These are phyloP conservation scores for Xylaria sp. DNA, from an alignment of 2,329 filamentous ascomycete genomes.

Conservation along the genomic window DNA sequence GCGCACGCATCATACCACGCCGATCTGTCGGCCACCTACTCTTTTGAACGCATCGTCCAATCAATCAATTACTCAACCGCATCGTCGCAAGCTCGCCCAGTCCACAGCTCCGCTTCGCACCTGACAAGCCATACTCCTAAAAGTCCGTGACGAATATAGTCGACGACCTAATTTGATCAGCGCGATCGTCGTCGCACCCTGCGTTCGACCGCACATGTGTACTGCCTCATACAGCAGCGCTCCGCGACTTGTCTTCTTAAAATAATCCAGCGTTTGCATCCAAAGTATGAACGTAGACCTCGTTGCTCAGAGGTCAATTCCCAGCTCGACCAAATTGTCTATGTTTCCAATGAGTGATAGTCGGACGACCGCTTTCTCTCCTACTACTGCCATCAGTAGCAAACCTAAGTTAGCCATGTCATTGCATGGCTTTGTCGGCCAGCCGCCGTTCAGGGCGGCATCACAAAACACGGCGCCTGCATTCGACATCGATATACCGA, in stretches of 20 bases:
- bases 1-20: conserved; percentile 24
- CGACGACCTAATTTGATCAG: conserved; percentile 34
- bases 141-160: conserved; percentile 29
- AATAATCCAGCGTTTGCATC: conserved; percentile 35
- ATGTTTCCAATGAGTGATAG: conserved; percentile 36
- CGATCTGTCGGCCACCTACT: conserved; percentile 5
- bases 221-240: conserved; percentile 14
- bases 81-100: background rate
- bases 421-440: conserved; percentile 50
- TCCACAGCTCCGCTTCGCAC: conserved; percentile 21
- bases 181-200: conserved; percentile 37
- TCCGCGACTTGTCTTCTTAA: conserved; percentile 29
- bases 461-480: conserved; percentile 41
- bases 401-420: conserved; percentile 50
- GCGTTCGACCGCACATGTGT: conserved; percentile 18
- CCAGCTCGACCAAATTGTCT: conserved; percentile 32
- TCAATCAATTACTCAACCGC: conserved; percentile 17
- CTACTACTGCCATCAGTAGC: conserved; percentile 20
- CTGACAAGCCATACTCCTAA: conserved; percentile 17
- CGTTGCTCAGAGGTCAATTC: conserved; percentile 31
- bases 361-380: conserved; percentile 34
- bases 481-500: conserved; percentile 50
- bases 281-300: conserved; percentile 38
- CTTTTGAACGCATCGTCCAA: conserved; percentile 17
- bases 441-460: conserved; percentile 47